These are phyloP conservation scores for Wickerhamiella hasegawae DNA, from an alignment of 805 yeast species.

Conservation along the genomic window DNA sequence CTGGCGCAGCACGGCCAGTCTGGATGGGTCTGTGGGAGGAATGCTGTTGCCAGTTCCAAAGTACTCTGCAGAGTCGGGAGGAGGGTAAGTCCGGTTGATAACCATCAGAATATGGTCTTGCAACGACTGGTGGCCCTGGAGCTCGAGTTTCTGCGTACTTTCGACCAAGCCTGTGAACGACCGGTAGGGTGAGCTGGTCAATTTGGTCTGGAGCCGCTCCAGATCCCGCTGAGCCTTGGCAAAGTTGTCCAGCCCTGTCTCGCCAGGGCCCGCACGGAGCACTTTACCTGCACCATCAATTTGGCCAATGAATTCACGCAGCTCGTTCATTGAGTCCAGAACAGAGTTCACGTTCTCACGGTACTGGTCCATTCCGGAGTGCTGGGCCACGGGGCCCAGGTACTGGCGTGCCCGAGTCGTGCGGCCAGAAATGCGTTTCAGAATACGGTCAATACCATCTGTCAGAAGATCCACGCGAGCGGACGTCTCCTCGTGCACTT, in stretches of 20 bases:
- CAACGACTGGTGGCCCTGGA: conserved; percentile 11
- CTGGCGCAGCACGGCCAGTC: conserved; percentile 24
- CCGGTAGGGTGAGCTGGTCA: conserved; percentile 14
- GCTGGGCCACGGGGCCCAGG: conserved; percentile 55
- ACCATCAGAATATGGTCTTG: conserved; percentile 32
- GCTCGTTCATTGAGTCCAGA: conserved; percentile 16
- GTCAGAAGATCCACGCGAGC: conserved; percentile 42
- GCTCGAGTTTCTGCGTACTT: conserved; percentile 7
- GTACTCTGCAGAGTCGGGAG: conserved; percentile 15
- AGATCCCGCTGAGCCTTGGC: conserved; percentile 24
- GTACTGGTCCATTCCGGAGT: conserved; percentile 27
- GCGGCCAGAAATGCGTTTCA: conserved; percentile 35
- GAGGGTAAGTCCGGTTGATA: conserved; percentile 6
- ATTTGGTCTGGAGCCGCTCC: conserved; percentile 13
- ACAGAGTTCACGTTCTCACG: conserved; percentile 13
- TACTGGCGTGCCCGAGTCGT: conserved; percentile 42
- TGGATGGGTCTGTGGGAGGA: conserved; percentile 21
- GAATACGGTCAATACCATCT: conserved; percentile 35
- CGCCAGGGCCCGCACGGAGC: not conserved
- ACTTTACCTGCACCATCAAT: not conserved
- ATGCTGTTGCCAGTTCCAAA: conserved; percentile 14
- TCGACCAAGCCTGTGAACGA: conserved; percentile 3
- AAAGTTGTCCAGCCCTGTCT: conserved; percentile 16
- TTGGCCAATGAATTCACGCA: conserved; percentile 1
- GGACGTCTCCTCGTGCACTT: conserved; percentile 63